Percentiles rank a stretch among this genome's conserved stretches.
phyloP scores from a whole-genome alignment of 345 rosid genomes.

The Draba incana region DNA sequence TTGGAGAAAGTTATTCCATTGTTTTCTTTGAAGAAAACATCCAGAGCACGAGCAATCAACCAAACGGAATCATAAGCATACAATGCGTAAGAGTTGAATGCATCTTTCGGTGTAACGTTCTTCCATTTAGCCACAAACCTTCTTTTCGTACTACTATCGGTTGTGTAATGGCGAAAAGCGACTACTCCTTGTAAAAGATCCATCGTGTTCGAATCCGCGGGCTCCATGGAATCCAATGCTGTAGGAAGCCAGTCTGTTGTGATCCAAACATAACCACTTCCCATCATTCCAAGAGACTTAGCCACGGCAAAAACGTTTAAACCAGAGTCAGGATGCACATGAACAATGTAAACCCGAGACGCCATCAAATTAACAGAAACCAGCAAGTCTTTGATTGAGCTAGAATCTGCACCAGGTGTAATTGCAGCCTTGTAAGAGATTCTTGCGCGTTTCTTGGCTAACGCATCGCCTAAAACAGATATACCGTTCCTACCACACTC shows the following conservation, averaged over 20 bases:
- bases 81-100: constrained; percentile 78
- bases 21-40: constrained; percentile 58
- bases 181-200: constrained; percentile 87
- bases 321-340: constrained; percentile 92
- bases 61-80: constrained; percentile 94
- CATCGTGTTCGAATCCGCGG: constrained; percentile 49
- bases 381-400: constrained; percentile 57
- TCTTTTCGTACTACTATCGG: constrained; percentile 61
- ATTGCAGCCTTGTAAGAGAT: constrained; percentile 82
- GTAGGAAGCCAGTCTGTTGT: constrained; percentile 96
- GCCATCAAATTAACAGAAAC: constrained; percentile 73
- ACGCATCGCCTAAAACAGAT: constrained; percentile 73
- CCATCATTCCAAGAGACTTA: constrained; percentile 73
- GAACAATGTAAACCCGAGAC: constrained; percentile 87
- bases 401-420: constrained; percentile 57
- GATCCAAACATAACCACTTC: constrained; percentile 85
- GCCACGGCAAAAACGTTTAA: constrained; percentile 70
- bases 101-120: constrained; percentile 26
- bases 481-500: constrained; percentile 88
- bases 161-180: constrained; percentile 78
- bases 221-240: constrained; percentile 58
- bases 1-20: constrained; percentile 64
- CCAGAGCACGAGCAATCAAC: constrained; percentile 85
- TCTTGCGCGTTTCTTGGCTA: constrained; percentile 68
- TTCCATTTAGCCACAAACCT: constrained; percentile 62